Evolutionary conservation across 2,329 filamentous ascomycete species (phyloP), one percentile per base, ranked within the genome.

Genomic region (Iodosphaeria phyllophila): DNA sequence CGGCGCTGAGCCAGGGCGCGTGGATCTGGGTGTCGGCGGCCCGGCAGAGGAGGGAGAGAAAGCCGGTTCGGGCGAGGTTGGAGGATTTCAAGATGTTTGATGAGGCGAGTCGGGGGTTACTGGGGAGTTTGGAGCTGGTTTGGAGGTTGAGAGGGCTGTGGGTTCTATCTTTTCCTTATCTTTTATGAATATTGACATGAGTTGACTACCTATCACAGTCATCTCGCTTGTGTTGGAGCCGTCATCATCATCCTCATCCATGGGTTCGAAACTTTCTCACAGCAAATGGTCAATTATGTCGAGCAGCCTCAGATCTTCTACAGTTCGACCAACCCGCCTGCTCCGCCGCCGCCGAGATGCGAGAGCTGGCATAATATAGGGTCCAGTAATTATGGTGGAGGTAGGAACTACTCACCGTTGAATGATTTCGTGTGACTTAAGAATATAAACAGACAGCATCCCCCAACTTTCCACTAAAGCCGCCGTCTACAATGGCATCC

Each of bases 21-120:
- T 53, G 49, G 50, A 46, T 52, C 5, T 52, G 48, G 48, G 43
- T 51, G 1, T 46, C 46, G 4, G 42, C 46, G 14, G 39, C 41
- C 11, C 42, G 45, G 8, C 42, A 43, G 20, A 33, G 39, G 2
- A 39, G 45, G 8, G 42, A 43, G 23, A 35, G 35, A 3, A 39
- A 35, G 3, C 42, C 40, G 5, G 37, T 40, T n/a, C 22, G 22
- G 16, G 48, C 49, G 2, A 39, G 35, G 8, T 28, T 52, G 5
- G 42, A 46, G 14, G 49, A 52, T 30, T 50, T 52, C 37, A 48
- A 47, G 23, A 35, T 50, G 30, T 52, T 52, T 29, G 44, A 47
- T 23, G 48, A 50, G 23, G 49, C 50, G 2, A 45, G 48, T 4
- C 37, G 48, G 3, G 49, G 49, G 3, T 28, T 52, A 9, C 41